Evolutionary conservation across 768 basidiomycete genomes (phyloP), one percentile per base, ranked within the genome.

Genomic region (Boletus subcaerulescens): DNA sequence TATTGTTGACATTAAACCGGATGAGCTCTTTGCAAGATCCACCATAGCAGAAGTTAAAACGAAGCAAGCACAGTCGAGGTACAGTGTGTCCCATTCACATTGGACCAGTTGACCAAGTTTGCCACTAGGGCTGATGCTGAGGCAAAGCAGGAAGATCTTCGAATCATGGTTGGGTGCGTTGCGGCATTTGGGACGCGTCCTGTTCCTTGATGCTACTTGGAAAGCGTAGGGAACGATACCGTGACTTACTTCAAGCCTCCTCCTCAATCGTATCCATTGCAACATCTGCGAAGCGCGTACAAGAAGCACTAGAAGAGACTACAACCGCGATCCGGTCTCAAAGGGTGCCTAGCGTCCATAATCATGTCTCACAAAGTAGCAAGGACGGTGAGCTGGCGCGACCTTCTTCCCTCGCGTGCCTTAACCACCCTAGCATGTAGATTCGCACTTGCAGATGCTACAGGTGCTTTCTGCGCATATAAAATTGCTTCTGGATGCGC

Each of bases 141-240:
- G 65, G 86, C 84, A 42, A 93, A 93, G 70, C 88, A 91, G 63
- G 89, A 93, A 67, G 91, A 93, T 65, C 79, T 93, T 42, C 80
- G 91, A 63, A 76, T 89, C 43, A 93, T 93, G 91, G 91, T 93
- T 73, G 91, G 91, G 91, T 93, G 75, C 81, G 91, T 86, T 59
- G 42, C 55, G 33, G 45, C 53, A 17, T 54, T 17, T 26, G 36
- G 26, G 33, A 26, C 10, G 12, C 13, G 45, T 36, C 42, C 44
- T 33, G 12, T 49, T 46, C 52, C 72, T 58, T 71, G 72, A 75
- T 62, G 68, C 65, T 73, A 73, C 63, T 67, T 67, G 74, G 82
- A 81, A 85, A 83, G 81, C 65, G 69, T 71, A 93, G 91, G 73
- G 91, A 93, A 84, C 85, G 91, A 60, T 93, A 93, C 71, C 85